phyloP scores from a whole-genome alignment of 208 protist species.

The Trichomonas gallinae region DNA sequence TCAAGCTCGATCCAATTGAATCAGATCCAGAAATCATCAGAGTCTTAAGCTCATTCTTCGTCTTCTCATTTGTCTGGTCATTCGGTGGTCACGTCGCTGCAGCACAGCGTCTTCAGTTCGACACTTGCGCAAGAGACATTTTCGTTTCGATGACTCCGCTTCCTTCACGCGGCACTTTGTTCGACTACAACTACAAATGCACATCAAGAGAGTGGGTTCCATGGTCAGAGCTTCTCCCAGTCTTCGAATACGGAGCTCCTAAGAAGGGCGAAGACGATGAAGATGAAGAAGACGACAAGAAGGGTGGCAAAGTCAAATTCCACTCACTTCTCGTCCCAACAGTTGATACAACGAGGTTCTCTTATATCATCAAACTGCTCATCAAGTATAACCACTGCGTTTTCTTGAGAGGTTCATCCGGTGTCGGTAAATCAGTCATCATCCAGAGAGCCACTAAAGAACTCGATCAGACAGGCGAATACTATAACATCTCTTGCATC shows the following conservation, averaged over 20 bases:
- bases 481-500: slow-evolving; percentile 49
- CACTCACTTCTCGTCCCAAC: slow-evolving; percentile 87
- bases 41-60: not conserved
- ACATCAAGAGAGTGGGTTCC: not conserved
- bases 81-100: slow-evolving; percentile 71
- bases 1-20: not conserved
- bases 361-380: slow-evolving; percentile 72
- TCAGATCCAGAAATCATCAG: not conserved
- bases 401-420: slow-evolving; percentile 80
- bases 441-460: slow-evolving; percentile 18
- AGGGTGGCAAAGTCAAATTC: slow-evolving; percentile 63
- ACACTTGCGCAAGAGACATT: slow-evolving; percentile 10
- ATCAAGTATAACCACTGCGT: slow-evolving; percentile 66
- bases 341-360: slow-evolving; percentile 82
- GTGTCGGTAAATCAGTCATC: slow-evolving; percentile 81
- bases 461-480: slow-evolving; percentile 1
- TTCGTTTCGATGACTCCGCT: not conserved
- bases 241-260: slow-evolving; percentile 23
- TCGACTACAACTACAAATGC: slow-evolving; percentile 1
- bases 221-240: not conserved
- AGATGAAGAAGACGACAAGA: slow-evolving; percentile 79
- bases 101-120: slow-evolving; percentile 67
- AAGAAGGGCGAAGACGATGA: slow-evolving; percentile 79
- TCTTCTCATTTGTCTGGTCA: slow-evolving; percentile 84
- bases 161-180: slow-evolving; percentile 14